Evolutionary conservation across 768 basidiomycete genomes (phyloP), one percentile per base, ranked within the genome.

Genomic region (Leucocoprinus leucothites): DNA sequence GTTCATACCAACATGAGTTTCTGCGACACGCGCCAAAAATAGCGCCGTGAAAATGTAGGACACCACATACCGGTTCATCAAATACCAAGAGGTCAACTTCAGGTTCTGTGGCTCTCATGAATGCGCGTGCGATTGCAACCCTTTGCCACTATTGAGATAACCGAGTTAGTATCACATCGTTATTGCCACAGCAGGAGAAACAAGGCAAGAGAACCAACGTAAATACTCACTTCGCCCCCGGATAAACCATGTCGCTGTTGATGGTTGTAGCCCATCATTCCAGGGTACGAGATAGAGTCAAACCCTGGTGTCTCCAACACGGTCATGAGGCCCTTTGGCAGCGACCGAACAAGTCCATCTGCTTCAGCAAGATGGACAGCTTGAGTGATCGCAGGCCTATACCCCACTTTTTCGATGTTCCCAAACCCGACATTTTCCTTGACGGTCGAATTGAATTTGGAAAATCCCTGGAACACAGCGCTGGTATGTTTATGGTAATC

Each of bases 401-500:
- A 78, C 34, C 76, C 71, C 58, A 93, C 68, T 60, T 83, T 80
- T 13, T 80, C 79, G 18, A 94, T 81, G 61, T 79, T 82, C 18
- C 93, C 92, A 2, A 94, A 71, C n/a, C 92, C 93, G 25, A 93
- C 84, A 65, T 95, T 95, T 66, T 93, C 89, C 58, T 84, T 77
- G 16, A 92, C 77, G 0, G 90, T 85, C 4, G 85, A 78, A 63
- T 82, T 85, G 66, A 88, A 92, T 65, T 86, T 86, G 48, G 87
- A 86, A 68, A 93, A 94, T 41, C 85, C 85, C 68, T 95, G 93
- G 69, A 95, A 90, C 18, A 94, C 87, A 18, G 85, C 85, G n/a
- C 88, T 85, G 13, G 84, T 71, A 63, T 86, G 89, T 36, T 73
- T 72, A 67, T 94, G 93, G 57, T 89, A 84, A 44, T 91, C 89